These are phyloP conservation scores for Apiotrichum mycotoxinovorans DNA, from an alignment of 1,284 basidiomycete genomes.

Conservation along the genomic window DNA sequence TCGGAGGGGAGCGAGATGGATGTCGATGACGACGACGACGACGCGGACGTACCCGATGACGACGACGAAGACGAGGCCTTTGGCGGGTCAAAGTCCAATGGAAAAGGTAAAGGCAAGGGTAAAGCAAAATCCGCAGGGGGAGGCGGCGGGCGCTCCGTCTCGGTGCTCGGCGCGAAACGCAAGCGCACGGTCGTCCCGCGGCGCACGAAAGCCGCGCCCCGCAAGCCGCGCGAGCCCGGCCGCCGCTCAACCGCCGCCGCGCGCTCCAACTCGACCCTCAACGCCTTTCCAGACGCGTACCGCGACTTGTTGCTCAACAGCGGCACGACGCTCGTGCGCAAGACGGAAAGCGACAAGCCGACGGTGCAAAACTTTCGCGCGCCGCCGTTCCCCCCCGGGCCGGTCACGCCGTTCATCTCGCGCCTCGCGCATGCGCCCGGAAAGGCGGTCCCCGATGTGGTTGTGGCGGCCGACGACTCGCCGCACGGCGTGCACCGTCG, in stretches of 20 bases:
- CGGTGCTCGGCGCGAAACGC: not conserved
- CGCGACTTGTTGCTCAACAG: constrained; percentile 11
- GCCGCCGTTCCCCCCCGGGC: constrained; percentile 25
- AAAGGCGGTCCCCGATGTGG: not conserved
- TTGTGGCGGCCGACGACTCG: not conserved
- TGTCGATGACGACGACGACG: constrained; percentile 2
- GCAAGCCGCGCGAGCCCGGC: not conserved
- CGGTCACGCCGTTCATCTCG: constrained; percentile 31
- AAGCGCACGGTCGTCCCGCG: not conserved
- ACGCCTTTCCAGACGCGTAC: constrained; percentile 10
- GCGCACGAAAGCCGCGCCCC: not conserved
- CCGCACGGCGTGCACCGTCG: constrained; percentile 1
- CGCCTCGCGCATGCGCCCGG: constrained; percentile 18
- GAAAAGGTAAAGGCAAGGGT: constrained; percentile 1
- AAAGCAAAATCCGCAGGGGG: not conserved
- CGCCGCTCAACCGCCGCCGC: constrained; percentile 4
- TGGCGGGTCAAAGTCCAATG: no score
- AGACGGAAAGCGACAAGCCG: not conserved
- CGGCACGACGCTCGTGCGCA: not conserved
- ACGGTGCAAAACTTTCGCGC: not conserved
- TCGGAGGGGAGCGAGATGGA: not conserved
- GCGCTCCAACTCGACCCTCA: constrained; percentile 1
- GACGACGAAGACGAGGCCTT: no score
- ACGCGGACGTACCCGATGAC: not conserved
- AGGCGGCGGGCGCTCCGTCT: not conserved